These are phyloP conservation scores for Esteya vermicola DNA, from an alignment of 2,329 filamentous ascomycete genomes.

Conservation along the genomic window DNA sequence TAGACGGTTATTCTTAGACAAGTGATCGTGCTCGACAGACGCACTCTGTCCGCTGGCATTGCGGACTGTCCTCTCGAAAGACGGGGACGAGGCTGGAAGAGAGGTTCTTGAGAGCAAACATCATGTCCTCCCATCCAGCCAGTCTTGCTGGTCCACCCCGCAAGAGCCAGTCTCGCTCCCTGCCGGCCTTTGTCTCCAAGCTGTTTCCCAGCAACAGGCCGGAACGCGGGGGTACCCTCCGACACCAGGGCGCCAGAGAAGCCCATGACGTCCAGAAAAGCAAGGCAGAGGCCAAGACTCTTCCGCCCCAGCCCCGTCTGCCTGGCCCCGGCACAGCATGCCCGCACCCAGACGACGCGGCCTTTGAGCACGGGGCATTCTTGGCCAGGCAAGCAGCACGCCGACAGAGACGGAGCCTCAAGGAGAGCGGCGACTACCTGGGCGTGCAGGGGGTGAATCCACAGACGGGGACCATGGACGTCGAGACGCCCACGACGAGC, in stretches of 20 bases:
- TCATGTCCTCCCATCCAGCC: background rate
- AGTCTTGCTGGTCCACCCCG: background rate
- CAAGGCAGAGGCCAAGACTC: no score
- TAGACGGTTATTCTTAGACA: no score
- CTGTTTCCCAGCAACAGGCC: constrained; percentile 33
- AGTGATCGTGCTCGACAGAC: no score
- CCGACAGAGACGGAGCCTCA: constrained; percentile 29
- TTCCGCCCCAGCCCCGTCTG: no score
- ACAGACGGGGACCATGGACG: constrained; percentile 35
- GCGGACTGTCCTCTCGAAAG: no score
- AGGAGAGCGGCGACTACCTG: constrained; percentile 42
- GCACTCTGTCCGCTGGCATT: no score
- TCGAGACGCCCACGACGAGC: constrained; percentile 34
- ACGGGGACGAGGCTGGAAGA: no score
- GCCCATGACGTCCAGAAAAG: background rate
- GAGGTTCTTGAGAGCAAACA: no score
- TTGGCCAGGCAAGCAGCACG: constrained; percentile 21
- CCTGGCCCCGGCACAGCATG: no score
- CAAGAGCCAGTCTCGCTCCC: constrained; percentile 3
- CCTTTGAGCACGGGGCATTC: constrained; percentile 12
- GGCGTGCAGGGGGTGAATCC: constrained; percentile 46
- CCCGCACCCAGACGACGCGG: no score
- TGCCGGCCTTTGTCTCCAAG: constrained; percentile 21
- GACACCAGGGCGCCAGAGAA: constrained; percentile 8
- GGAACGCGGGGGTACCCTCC: constrained; percentile 34